Conservation (phyloP, 306 rosid species). For the Trifolium dubium region DNA sequence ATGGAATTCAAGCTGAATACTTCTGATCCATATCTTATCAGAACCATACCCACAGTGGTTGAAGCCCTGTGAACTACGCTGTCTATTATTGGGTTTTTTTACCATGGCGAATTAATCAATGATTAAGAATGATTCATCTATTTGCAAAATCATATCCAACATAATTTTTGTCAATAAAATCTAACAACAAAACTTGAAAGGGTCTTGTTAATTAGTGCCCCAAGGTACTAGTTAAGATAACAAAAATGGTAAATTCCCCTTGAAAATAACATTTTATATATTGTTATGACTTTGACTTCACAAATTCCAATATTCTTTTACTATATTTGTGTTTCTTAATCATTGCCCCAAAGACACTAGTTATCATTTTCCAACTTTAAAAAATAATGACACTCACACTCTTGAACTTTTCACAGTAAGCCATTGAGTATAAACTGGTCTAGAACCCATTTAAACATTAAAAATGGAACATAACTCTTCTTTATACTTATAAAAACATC, state of each 20-base stretch:
- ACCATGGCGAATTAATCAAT: background rate
- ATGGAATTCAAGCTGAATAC: background rate
- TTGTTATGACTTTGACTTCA: too few relatives aligned
- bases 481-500: background rate
- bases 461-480: constrained; percentile 23
- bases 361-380: too few relatives aligned
- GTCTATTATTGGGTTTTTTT: background rate
- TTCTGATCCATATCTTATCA: background rate
- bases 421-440: constrained; percentile 20
- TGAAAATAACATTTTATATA: too few relatives aligned
- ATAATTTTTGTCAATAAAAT: constrained; percentile 27
- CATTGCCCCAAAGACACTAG: too few relatives aligned
- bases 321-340: too few relatives aligned
- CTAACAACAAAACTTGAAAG: background rate
- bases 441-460: constrained; percentile 28
- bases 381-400: constrained; percentile 22
- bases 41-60: constrained; percentile 15
- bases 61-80: background rate
- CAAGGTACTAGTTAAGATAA: too few relatives aligned
- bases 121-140: background rate
- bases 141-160: constrained; percentile 26
- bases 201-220: too few relatives aligned
- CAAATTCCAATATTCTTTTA: too few relatives aligned
- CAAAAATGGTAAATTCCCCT: too few relatives aligned
- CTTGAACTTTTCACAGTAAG: constrained; percentile 16